Evolutionary conservation across 139 green algal species (phyloP), one percentile per base, ranked within the genome.

Genomic region (Chlorella sp.): DNA sequence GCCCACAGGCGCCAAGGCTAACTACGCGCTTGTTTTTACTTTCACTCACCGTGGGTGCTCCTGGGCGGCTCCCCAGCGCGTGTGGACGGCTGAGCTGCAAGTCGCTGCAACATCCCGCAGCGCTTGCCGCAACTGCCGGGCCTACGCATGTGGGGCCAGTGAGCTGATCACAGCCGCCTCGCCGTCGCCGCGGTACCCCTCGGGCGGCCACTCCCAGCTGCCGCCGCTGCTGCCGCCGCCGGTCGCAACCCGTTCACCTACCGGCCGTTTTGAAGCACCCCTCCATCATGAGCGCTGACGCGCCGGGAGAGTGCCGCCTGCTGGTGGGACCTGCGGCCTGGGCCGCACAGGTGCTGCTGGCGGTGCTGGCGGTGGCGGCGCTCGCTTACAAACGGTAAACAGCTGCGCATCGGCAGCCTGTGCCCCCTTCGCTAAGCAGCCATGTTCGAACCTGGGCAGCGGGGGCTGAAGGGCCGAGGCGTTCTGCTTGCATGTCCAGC

Each of bases 351-450:
- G 36, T 88, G 1, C 25, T 91, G 38, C 78, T 92, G 25, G 81
- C 85, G 0, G 39, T 70, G 15, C 70, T 87, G 38, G 87, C 87
- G 7, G 62, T 92, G 18, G 83, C 57, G 20, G 73, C 78, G 2
- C 82, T 92, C 25, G 34, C 83, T 1, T 90, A 87, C 51, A 92
- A 92, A 65, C 76, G 89, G 86, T 90, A 60, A 34, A 47, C 20
- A 15, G 34, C 30, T 20, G 17, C 17, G 38, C 18, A 84, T 6
- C 56, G 23, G 4, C 28, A 39, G 25, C 69, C 38, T 21, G 11
- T 56, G 36, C 68, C n/a, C 16, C 28, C 68, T 74, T 38, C 34
- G 12, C 39, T 11, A 23, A 28, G 30, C 38, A 11, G 3, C 36
- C 11, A 17, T n/a, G n/a, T n/a, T n/a, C n/a, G n/a, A n/a, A n/a